Conservation (phyloP, 495 filamentous ascomycete genomes). For the Clohesyomyces aquaticus region DNA sequence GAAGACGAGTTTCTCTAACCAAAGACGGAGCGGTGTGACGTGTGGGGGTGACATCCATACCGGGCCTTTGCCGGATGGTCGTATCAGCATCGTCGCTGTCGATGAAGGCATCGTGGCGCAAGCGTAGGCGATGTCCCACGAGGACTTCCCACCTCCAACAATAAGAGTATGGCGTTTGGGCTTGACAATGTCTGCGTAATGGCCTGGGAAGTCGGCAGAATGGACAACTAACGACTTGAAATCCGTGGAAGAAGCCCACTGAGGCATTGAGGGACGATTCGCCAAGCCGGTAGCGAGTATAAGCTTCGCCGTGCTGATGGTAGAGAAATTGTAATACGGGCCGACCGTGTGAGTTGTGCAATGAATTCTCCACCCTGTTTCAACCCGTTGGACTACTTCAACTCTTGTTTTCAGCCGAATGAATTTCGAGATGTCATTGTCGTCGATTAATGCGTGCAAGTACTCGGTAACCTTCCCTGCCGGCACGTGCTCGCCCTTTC, state of each 20-base stretch:
- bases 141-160: conserved; percentile 75
- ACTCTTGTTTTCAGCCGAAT: conserved; percentile 32
- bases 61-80: conserved; percentile 74
- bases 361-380: conserved; percentile 27
- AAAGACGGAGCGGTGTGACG: conserved; percentile 61
- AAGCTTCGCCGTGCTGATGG: conserved; percentile 59
- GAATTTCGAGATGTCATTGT: conserved; percentile 5
- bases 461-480: conserved; percentile 69
- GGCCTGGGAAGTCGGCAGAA: conserved; percentile 55
- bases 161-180: conserved; percentile 28
- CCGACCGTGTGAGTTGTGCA: conserved; percentile 6
- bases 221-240: conserved; percentile 67
- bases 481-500: conserved; percentile 67
- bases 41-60: conserved; percentile 70
- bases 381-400: conserved; percentile 19
- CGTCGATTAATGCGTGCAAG: conserved; percentile 63
- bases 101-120: conserved; percentile 59
- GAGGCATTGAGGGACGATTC: conserved; percentile 60
- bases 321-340: background rate
- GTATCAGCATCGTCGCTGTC: conserved; percentile 72
- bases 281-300: conserved; percentile 72
- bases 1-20: conserved; percentile 69
- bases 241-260: conserved; percentile 52
- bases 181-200: conserved; percentile 16
- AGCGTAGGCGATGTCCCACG: conserved; percentile 74